phyloP scores from a whole-genome alignment of 345 rosid species.

The Salix dunnii region DNA sequence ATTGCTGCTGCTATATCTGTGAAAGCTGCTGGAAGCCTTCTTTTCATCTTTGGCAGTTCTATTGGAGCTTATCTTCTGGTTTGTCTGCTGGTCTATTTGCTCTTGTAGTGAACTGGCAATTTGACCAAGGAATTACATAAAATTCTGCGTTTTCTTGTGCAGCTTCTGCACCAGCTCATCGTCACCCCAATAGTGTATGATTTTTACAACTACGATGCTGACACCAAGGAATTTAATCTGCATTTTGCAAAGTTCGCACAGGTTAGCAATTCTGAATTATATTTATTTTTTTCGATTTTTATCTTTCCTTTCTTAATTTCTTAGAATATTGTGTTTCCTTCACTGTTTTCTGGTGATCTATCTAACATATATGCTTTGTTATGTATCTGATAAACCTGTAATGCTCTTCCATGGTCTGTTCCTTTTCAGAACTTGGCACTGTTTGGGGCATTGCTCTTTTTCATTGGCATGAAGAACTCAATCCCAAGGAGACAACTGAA shows the following conservation, averaged over 20 bases:
- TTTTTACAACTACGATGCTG: constrained; percentile 68
- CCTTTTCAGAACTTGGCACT: constrained; percentile 59
- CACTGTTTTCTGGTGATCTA: no score
- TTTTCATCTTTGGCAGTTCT: constrained; percentile 62
- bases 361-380: not conserved
- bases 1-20: constrained; percentile 51
- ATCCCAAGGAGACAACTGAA: constrained; percentile 54
- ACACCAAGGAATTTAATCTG: constrained; percentile 46
- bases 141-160: constrained; percentile 7
- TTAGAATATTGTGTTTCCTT: not conserved
- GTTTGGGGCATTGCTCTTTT: constrained; percentile 66
- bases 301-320: not conserved
- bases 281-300: not conserved
- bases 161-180: constrained; percentile 66
- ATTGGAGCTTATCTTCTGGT: constrained; percentile 80
- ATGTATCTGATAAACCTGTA: not conserved
- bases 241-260: constrained; percentile 57
- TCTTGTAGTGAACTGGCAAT: not conserved
- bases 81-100: not conserved
- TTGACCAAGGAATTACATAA: not conserved
- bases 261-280: constrained; percentile 28
- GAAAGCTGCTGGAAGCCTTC: constrained; percentile 64
- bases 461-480: constrained; percentile 78
- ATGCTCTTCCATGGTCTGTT: not conserved
- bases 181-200: constrained; percentile 46